Base-by-base conservation (phyloP, 305 asterid genomes). In the Fraxinus greggii region DNA sequence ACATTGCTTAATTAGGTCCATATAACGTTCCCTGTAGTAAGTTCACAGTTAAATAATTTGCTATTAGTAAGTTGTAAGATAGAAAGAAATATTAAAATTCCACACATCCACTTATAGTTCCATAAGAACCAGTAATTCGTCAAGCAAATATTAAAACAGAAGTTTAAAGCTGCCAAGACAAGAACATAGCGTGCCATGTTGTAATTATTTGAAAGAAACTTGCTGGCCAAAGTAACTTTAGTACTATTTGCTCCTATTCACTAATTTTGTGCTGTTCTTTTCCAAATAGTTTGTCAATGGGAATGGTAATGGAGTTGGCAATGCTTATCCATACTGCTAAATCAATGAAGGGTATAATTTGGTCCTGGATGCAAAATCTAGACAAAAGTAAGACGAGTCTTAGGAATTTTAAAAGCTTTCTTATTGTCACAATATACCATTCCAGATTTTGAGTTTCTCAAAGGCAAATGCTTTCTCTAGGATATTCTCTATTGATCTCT, bases 1-100 rank as follows among this genome's bases (percentile, higher is more conserved):
- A 82, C 98, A 96, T 87, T 94, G 94, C 86, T 89, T 93, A 78
- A 92, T 88, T 40, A 96, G 99, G 79, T 93, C 98, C 78, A 80
- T 85, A 81, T 91, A 96, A 4, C 99, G 95, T 79, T 93, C 97
- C 91, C 99, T 96, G 92, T 79, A 80, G 69, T 78, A 80, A 77
- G 79, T 75, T 70, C 56, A 51, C 36, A 76, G 77, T 82, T 70
- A 33, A 83, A 75, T 28, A 72, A 78, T 72, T 83, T 77, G 79
- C 33, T 77, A 51, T 29, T 72, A 69, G 21, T 28, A 28, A 19
- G 75, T 29, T 32, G 28, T 67, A 29, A 9, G 21, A 69, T 69
- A 29, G 75, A 28, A 23, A 26, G 36, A 12, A 67, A 29, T 10
- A 28, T 69, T 15, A 69, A 10, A 29, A 29, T 24, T 54, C 72